These are phyloP conservation scores for Byssochlamys sp. DNA, from an alignment of 2,329 filamentous ascomycete genomes.

Conservation along the genomic window DNA sequence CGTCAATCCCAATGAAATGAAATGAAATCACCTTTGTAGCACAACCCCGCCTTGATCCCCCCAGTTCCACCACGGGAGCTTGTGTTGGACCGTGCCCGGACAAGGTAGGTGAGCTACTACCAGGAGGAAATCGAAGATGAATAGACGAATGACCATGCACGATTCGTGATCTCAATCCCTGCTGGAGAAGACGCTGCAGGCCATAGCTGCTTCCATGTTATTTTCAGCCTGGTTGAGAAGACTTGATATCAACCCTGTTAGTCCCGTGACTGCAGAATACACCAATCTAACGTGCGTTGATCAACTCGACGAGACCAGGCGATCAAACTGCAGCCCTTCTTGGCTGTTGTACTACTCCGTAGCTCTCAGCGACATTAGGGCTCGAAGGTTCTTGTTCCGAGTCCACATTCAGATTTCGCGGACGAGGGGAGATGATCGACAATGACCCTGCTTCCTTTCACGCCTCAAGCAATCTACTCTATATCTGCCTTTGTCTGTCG, in stretches of 20 bases:
- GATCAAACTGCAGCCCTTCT: neutral
- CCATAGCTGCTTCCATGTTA: neutral
- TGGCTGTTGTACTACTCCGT: neutral
- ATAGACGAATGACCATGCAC: no score
- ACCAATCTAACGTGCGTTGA: neutral
- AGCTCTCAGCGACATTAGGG: neutral
- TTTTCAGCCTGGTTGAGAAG: neutral
- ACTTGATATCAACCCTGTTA: neutral
- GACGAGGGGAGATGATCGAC: neutral
- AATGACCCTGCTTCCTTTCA: neutral
- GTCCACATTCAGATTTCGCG: neutral
- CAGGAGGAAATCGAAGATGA: no score
- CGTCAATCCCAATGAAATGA: neutral
- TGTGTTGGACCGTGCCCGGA: neutral
- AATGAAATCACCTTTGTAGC: neutral
- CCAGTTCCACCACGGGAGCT: neutral
- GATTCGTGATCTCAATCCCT: neutral
- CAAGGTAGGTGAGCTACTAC: neutral
- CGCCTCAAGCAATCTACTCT: neutral
- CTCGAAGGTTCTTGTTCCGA: neutral
- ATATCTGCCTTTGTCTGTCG: neutral
- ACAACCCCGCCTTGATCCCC: neutral
- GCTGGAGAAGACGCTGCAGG: neutral
- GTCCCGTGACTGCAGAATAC: neutral
- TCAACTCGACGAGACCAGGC: neutral